Evolutionary conservation across 225 moss, liverwort and hornwort species (phyloP), one percentile per base, ranked within the genome.

Genomic region (Asterella californica): DNA sequence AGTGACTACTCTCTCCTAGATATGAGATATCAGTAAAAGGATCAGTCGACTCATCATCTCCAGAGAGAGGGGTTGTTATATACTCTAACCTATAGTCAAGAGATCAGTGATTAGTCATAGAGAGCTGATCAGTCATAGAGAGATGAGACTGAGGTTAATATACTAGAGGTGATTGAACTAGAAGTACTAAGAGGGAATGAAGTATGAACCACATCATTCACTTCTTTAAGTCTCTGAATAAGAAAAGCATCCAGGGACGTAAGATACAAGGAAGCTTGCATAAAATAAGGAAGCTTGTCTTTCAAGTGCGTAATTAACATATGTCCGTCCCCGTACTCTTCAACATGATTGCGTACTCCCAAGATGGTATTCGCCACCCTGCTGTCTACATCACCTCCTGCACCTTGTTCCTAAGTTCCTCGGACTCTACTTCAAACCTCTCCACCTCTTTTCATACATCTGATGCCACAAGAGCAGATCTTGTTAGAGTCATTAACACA

Each of bases 251-350:
- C 79, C 27, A 94, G 45, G 70, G 74, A 76, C 65, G 90, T 81
- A 78, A 94, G 68, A 48, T 88, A 92, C 2, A 90, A n/a, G 63
- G 84, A 82, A 47, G 86, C 85, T 90, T 96, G 87, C 46, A 85
- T 74, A 32, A 55, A 70, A 79, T 89, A 96, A 22, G 92, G 86
- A 61, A 92, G 88, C 78, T 96, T 92, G 63, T 94, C 96, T 25
- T 91, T 87, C 79, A 96, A 83, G 34, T 91, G 94, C 81, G 89
- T 87, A 53, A 94, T 92, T 59, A 96, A 96, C 53, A 89, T 78
- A 74, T 96, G 94, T 37, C 90, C 78, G 14, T 83, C 83, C 18
- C 94, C 94, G 81, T 87, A 88, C 24, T 96, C 85, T 36, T 88
- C 80, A 50, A 69, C 81, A 67, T 87, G 92, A 57, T 87, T 90